Evolutionary conservation across 2,329 filamentous ascomycete genomes (phyloP), one percentile per base, ranked within the genome.

Genomic region (Macrophomina phaseolina): DNA sequence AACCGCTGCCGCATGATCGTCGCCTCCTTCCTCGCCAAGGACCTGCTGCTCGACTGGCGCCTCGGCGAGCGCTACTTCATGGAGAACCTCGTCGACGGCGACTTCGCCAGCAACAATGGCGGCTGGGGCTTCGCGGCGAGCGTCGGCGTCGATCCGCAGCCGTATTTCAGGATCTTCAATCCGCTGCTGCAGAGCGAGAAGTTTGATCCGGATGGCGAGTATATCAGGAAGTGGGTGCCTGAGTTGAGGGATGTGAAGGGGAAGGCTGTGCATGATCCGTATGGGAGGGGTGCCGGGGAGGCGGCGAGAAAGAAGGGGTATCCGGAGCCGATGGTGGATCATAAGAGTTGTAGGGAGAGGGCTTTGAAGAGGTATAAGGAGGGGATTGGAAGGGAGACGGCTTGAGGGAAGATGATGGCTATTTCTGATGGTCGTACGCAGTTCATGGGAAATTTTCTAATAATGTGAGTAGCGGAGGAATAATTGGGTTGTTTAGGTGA

Each of bases 101-200:
- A 94, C 74, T 92, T 94, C 74, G 90, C 90, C 0, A 90, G 87
- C 67, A 94, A 94, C 76, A 93, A 91, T 69, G 87, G 88, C 8
- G 88, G 88, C 0, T 90, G 88, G 88, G 89, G 87, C 0, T 90
- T 89, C 70, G 79, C 84, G 30, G 88, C 90, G 4, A 87, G 84
- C 18, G 89, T 89, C 0, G 91, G 92, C 1, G 91, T 93, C 6
- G 92, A 96, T 76, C 91, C 92, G 1, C 91, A 97, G 78, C 93
- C 93, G 0, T 97, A 96, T 75, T 97, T 97, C 70, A 86, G 93
- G 6, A 91, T 97, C 62, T 97, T 97, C 79, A 97, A 96, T 73
- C 93, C 93, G 0, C 76, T 93, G 52, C 80, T 92, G 18, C 93
- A 97, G 81, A 92, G 90, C 71, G 91, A 95, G 82, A 94, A 91